Base-by-base conservation (phyloP, 2,329 filamentous ascomycete species). In the Sporothrix pseudoabietina region DNA sequence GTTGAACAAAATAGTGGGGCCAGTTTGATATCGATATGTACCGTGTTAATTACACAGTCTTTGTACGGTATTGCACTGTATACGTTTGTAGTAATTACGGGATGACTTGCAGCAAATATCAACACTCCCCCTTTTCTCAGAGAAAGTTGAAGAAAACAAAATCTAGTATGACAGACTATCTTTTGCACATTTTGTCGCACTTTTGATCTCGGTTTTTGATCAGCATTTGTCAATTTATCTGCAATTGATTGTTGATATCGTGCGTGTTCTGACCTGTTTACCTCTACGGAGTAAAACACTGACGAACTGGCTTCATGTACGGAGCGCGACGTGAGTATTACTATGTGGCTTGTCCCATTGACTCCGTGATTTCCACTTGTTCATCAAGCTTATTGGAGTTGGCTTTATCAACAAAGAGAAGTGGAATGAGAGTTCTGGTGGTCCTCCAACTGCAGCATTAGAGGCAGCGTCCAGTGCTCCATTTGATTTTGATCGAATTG, bases 401-500 rank as follows among this genome's bases (percentile, higher is more conserved):
- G 12, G 19, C 30, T 6, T 19, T 6, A 14, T 39, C 35, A 63
- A 39, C 32, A 63, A 16, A 63, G 2, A n/a, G 57, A 63, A 12
- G 57, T n/a, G 1, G 54, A 32, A 7, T 63, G 32, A 9, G 57
- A 63, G 32, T 32, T 63, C 16, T 39, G 57, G 22, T 63, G 57
- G 32, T 71, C 68, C 19, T 71, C 35, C 32, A 71, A 22, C 49
- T 71, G 32, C 35, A 71, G 19, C 68, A 71, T 71, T 19, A 71
- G 52, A 12, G 68, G 68, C 32, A 71, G 35, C n/a, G 54, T 54
- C 68, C 68, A 71, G 30, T 39, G 68, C 35, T 59, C 68, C 16
- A 63, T n/a, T 19, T 63, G 57, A 10, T 41, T 19, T 5, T 54
- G 49, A 19, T 54, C 9, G 49, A 22, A 22, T 4, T 54, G 49